Percentiles rank a stretch among this genome's conserved stretches.
These are phyloP conservation scores for Sclerotinia spermophila DNA, from an alignment of 2,329 filamentous ascomycete species.

Conservation along the genomic window DNA sequence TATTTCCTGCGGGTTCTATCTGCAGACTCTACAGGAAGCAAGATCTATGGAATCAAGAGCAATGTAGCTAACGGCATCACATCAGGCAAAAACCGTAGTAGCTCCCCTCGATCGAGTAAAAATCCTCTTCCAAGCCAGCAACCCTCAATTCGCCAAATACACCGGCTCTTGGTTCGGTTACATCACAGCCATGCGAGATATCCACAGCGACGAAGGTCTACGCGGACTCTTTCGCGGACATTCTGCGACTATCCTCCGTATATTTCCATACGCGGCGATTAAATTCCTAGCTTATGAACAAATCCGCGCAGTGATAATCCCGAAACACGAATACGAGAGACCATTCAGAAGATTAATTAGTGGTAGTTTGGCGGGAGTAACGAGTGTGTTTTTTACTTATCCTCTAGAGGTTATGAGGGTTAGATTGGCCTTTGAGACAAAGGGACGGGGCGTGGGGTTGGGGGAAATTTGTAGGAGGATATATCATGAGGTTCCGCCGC, in stretches of 20 bases:
- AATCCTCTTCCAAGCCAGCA: slow-evolving; percentile 95
- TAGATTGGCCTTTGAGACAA: slow-evolving; percentile 91
- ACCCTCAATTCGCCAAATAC: slow-evolving; percentile 91
- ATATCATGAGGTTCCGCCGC: slow-evolving; percentile 66
- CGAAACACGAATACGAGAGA: slow-evolving; percentile 70
- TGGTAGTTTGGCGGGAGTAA: slow-evolving; percentile 75
- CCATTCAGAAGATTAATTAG: slow-evolving; percentile 69
- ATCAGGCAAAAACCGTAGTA: slow-evolving; percentile 90
- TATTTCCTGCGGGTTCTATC: too few relatives aligned
- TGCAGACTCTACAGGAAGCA: not conserved
- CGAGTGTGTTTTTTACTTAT: slow-evolving; percentile 94
- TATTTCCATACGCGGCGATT: slow-evolving; percentile 96
- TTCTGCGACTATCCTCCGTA: slow-evolving; percentile 86
- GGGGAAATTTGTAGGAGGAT: slow-evolving; percentile 75
- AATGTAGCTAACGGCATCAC: not conserved
- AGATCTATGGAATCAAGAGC: not conserved
- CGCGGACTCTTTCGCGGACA: slow-evolving; percentile 86
- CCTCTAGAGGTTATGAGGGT: slow-evolving; percentile 91
- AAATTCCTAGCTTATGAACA: slow-evolving; percentile 99
- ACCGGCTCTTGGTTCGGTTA: slow-evolving; percentile 84
- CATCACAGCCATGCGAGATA: slow-evolving; percentile 76
- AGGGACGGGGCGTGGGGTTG: slow-evolving; percentile 61
- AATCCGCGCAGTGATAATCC: slow-evolving; percentile 76
- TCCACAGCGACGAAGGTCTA: slow-evolving; percentile 70
- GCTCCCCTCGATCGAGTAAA: slow-evolving; percentile 96